Base-by-base conservation (phyloP, 2,329 filamentous ascomycete species). In the Botrytis deweyae region DNA sequence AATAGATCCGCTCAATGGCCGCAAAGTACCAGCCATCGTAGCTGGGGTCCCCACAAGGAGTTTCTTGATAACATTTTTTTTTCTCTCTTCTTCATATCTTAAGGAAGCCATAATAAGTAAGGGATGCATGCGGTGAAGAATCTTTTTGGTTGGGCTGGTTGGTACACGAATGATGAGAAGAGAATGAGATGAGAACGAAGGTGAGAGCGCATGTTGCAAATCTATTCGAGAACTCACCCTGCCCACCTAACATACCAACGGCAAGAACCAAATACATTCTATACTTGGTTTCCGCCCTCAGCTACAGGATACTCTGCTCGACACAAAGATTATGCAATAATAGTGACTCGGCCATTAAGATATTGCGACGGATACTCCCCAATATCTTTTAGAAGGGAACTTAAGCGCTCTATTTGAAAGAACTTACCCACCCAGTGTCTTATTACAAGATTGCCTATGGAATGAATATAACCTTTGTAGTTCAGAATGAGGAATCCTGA, bases 401-500 rank as follows among this genome's bases (percentile, higher is more conserved):
- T 20, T 0, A 33, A 55, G 6, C 3, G 16, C 8, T 4, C n/a
- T 18, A 40, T 3, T 14, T 2, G 16, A 20, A n/a, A n/a, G 33
- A 33, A 33, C 33, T 10, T 8, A 38, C 29, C 16, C 14, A 22
- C 16, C 16, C 14, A 33, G 16, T 49, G 49, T 66, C 29, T 4
- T 18, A n/a, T n/a, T 14, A n/a, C 8, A 52, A 9, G 0, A 42
- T 40, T 12, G 14, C 25, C 20, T 18, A 55, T 55, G 0, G 0
- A 1, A 9, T 0, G 1, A 1, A 18, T 18, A 22, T 4, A 16
- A 6, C 5, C 18, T 6, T 55, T 55, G 0, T 1, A 5, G 22
- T 40, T 22, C 2, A 22, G 16, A 55, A 22, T 4, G 29, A 6
- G 5, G 3, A 2, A 16, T 10, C 8, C 42, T 22, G 16, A 3